Base-by-base conservation (phyloP, 2,329 filamentous ascomycete genomes). In the Fusarium sp. region DNA sequence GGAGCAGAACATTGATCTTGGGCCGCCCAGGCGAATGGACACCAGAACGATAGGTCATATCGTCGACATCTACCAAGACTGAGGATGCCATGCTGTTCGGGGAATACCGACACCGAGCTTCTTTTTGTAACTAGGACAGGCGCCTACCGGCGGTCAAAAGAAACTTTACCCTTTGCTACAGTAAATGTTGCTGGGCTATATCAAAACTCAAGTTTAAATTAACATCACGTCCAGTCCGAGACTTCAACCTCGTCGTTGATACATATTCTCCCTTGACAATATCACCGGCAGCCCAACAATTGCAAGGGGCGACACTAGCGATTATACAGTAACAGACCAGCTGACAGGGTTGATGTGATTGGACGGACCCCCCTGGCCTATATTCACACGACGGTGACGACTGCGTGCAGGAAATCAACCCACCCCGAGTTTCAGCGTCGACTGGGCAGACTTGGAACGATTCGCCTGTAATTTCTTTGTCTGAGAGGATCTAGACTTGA, bases 401-500 rank as follows among this genome's bases (percentile, higher is more conserved):
- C 47, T 54, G 4, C 27, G 47, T 54, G 47, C 47, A 54, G 47
- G 47, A 54, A 54, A 54, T 54, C 47, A 54, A 31, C 47, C 47
- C 47, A 54, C 47, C 47, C 47, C 18, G 47, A 54, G 47, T 54
- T 54, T 54, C 47, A 54, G 11, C 47, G 47, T 54, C 11, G 18
- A n/a, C 47, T 31, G 47, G 47, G 47, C 47, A 54, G 47, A 54
- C 47, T 54, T 54, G 47, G 47, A 54, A 54, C 47, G 47, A 54
- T 54, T 54, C 47, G 47, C 47, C 47, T 54, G 47, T 20, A 54
- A 54, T 54, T 54, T 54, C 47, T 54, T 54, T 54, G 47, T 54
- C 47, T 54, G 47, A 52, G 45, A 14, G 47, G 47, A n/a, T 52
- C 47, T 29, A 31, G 47, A 54, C 47, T 52, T 31, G 9, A 14